Evolutionary conservation across 352 stramenopile genomes (phyloP).

Genomic region (Globisporangium recalcitrans): DNA sequence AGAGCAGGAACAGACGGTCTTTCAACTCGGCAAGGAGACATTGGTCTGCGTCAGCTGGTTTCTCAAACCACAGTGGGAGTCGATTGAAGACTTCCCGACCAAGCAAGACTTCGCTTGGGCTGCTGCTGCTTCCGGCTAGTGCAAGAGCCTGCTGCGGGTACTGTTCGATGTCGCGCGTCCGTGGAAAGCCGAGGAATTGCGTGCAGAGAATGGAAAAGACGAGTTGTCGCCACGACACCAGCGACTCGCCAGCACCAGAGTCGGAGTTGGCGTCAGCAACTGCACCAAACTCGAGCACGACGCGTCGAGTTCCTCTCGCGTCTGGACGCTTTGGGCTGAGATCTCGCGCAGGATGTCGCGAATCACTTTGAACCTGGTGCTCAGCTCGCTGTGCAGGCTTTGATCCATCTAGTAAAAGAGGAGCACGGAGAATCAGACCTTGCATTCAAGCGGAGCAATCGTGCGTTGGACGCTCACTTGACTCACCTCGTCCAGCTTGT

Average conservation of each 20-base stretch:
- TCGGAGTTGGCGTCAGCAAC: slow-evolving; percentile 13
- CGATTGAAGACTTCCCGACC: slow-evolving; percentile 23
- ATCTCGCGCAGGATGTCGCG: slow-evolving; percentile 20
- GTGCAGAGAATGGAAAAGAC: slow-evolving; percentile 37
- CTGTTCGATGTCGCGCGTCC: slow-evolving; percentile 21
- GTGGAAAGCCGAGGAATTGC: slow-evolving; percentile 29
- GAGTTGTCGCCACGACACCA: slow-evolving; percentile 33
- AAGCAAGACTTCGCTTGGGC: slow-evolving; percentile 10
- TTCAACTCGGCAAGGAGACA: slow-evolving; percentile 14
- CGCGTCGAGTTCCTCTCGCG: slow-evolving; percentile 23
- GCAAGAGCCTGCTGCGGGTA: slow-evolving; percentile 1
- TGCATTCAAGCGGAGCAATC: background rate
- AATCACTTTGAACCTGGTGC: slow-evolving; percentile 24
- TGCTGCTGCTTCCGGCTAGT: background rate
- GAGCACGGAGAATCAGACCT: background rate
- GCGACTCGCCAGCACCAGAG: background rate
- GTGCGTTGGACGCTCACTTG: background rate
- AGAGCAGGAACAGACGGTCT: slow-evolving; percentile 36
- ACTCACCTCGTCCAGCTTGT: slow-evolving; percentile 16
- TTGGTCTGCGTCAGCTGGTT: background rate
- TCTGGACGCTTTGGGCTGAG: slow-evolving; percentile 15
- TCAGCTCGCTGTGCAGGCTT: slow-evolving; percentile 20
- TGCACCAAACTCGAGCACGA: slow-evolving; percentile 20
- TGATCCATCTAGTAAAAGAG: slow-evolving; percentile 21
- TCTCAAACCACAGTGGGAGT: slow-evolving; percentile 44